phyloP scores from a whole-genome alignment of 257 asterid species.

The Lantana camara region DNA sequence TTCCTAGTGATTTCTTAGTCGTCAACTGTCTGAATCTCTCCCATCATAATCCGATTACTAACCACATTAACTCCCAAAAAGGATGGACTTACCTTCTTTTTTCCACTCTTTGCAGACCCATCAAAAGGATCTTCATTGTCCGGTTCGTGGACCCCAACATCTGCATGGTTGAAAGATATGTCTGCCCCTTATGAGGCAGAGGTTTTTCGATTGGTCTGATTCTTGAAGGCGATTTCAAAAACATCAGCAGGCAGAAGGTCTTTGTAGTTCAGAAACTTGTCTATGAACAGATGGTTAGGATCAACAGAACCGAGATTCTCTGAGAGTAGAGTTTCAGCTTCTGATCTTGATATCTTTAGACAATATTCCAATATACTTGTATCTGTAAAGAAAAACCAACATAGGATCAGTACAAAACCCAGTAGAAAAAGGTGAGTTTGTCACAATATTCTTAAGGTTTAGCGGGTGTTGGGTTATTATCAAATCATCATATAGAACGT shows the following conservation, averaged over 20 bases:
- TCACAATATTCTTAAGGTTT: no score
- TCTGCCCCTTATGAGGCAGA: conserved; percentile 39
- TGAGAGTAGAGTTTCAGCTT: conserved; percentile 78
- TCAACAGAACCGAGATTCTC: conserved; percentile 86
- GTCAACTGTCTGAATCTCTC: conserved; percentile 89
- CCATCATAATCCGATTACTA: conserved; percentile 98
- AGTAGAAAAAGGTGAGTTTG: no score
- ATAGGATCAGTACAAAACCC: neutral
- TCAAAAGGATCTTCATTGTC: conserved; percentile 38
- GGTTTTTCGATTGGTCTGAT: conserved; percentile 43
- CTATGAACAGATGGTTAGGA: conserved; percentile 83
- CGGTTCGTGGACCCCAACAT: conserved; percentile 35
- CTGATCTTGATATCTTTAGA: conserved; percentile 74
- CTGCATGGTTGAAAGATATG: conserved; percentile 40
- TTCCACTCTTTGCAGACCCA: conserved; percentile 57
- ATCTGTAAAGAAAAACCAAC: conserved; percentile 47
- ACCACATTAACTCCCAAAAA: conserved; percentile 93
- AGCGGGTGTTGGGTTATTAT: no score
- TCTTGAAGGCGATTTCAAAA: conserved; percentile 73
- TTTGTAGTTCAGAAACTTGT: conserved; percentile 80
- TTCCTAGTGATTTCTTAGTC: conserved; percentile 44
- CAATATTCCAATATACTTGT: conserved; percentile 86
- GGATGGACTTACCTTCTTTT: conserved; percentile 77
- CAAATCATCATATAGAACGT: no score
- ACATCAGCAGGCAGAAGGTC: conserved; percentile 80